Percentiles rank a stretch among this genome's conserved stretches.
These are phyloP conservation scores for Colletotrichum lindemuthianum DNA, from an alignment of 2,329 filamentous ascomycete genomes.

Conservation along the genomic window DNA sequence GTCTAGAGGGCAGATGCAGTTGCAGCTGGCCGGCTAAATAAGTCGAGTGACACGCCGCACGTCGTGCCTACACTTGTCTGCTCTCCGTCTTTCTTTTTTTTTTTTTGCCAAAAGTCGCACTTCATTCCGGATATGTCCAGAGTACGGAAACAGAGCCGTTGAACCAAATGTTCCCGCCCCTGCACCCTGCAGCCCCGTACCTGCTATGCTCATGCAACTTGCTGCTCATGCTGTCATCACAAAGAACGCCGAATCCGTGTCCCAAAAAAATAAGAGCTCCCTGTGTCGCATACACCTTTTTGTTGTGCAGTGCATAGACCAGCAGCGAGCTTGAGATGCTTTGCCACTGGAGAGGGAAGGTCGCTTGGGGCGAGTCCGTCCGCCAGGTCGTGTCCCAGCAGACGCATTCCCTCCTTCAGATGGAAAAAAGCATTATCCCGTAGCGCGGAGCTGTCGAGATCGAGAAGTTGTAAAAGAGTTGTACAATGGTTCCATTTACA, in stretches of 20 bases:
- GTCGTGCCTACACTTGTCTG: conserved; percentile 28
- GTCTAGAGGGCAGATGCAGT: conserved; percentile 29
- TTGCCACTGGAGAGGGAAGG: conserved; percentile 8
- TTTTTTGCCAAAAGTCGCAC: conserved; percentile 22
- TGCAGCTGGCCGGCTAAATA: conserved; percentile 31
- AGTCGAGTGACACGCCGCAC: conserved; percentile 28
- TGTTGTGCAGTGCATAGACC: not conserved
- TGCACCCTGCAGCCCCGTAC: conserved; percentile 21
- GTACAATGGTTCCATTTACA: conserved; percentile 52
- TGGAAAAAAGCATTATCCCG: conserved; percentile 24
- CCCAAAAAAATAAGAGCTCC: conserved; percentile 20
- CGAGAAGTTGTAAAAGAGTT: conserved; percentile 41
- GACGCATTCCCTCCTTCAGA: not conserved
- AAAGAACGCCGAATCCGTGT: conserved; percentile 41
- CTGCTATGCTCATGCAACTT: conserved; percentile 44
- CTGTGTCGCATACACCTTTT: not conserved
- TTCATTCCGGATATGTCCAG: conserved; percentile 36
- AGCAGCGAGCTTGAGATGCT: conserved; percentile 21
- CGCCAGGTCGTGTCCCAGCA: not conserved
- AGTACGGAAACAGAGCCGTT: conserved; percentile 31
- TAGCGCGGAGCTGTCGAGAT: conserved; percentile 14
- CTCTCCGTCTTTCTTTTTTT: conserved; percentile 29
- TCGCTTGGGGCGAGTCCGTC: conserved; percentile 2
- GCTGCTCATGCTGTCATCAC: conserved; percentile 52
- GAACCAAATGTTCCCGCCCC: conserved; percentile 27